Evolutionary conservation across 805 yeast genomes (phyloP), one percentile per base, ranked within the genome.

Genomic region (Kodamaea sagamina): DNA sequence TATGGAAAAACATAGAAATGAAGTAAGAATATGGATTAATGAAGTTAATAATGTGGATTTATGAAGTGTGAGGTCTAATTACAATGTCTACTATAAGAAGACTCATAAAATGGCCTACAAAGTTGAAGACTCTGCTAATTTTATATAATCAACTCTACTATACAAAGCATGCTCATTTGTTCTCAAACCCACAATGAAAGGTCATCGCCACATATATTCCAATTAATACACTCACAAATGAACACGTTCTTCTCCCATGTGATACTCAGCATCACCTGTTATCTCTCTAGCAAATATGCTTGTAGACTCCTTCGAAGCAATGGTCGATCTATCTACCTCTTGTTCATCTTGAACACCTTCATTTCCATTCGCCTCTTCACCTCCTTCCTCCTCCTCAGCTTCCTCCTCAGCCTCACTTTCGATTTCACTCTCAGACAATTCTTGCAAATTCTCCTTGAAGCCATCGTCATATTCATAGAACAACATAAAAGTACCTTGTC

Each of bases 401-500:
- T 47, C 46, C 6, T 42, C 35, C 25, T 41, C 42, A 17, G 37
- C 44, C 32, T 44, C 44, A 13, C 13, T 24, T 29, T 47, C 47
- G 11, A 42, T 44, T 17, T 50, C 54, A 25, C 44, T 46, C 6
- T 41, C 49, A 5, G 40, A 26, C 11, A 46, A 39, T 4, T 36
- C 43, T 4, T 43, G 34, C 17, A 46, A 45, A 15, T 22, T 29
- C 36, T 52, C 57, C n/a, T 47, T 45, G 22, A 36, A 38, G 4
- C 66, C 72, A 47, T 63, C 65, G 29, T 62, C 56, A 32, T 49
- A 57, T 59, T 90, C 97, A 60, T 92, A 92, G 57, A 92, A 92
- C 53, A 92, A 63, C 96, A 92, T 88, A 52, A 89, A 92, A 0
- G 92, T 89, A 19, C 97, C 97, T 43, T 87, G 93, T 3, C 89